Evolutionary conservation across 805 yeast genomes (phyloP).

Genomic region (Starmerella sirachaensis): DNA sequence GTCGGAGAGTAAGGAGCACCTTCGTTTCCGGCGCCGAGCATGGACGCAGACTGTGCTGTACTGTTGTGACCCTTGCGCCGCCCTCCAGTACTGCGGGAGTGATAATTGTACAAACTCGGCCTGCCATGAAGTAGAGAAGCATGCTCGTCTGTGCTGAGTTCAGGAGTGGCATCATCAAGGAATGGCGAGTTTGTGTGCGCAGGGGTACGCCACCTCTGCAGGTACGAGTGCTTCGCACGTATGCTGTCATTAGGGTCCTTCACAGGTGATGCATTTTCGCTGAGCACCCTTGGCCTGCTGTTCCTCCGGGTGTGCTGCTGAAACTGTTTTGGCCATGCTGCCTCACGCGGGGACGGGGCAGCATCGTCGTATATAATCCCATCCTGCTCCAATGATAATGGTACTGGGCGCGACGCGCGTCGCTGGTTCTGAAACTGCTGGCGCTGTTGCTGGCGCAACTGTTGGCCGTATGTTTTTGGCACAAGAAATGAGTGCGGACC

Average conservation of each 20-base stretch:
- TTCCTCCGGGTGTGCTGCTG: slow-evolving; percentile 1
- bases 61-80: slow-evolving; percentile 3
- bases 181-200: neutral
- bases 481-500: no score
- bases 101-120: slow-evolving; percentile 14
- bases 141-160: slow-evolving; percentile 10
- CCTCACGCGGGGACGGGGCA: no score
- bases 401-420: neutral
- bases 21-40: neutral
- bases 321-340: no score
- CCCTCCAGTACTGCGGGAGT: slow-evolving; percentile 7
- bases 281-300: slow-evolving; percentile 3
- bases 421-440: neutral
- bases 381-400: no score
- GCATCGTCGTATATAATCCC: no score
- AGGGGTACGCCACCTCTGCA: slow-evolving; percentile 22
- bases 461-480: no score
- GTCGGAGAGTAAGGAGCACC: slow-evolving; percentile 1
- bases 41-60: neutral
- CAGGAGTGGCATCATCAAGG: neutral
- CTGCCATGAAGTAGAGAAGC: slow-evolving; percentile 10
- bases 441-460: neutral
- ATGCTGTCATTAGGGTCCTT: slow-evolving; percentile 18
- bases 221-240: slow-evolving; percentile 22
- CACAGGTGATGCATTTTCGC: slow-evolving; percentile 3